Evolutionary conservation across 345 rosid genomes (phyloP), one percentile per base, ranked within the genome.

Genomic region (Lenwebbia sp.): DNA sequence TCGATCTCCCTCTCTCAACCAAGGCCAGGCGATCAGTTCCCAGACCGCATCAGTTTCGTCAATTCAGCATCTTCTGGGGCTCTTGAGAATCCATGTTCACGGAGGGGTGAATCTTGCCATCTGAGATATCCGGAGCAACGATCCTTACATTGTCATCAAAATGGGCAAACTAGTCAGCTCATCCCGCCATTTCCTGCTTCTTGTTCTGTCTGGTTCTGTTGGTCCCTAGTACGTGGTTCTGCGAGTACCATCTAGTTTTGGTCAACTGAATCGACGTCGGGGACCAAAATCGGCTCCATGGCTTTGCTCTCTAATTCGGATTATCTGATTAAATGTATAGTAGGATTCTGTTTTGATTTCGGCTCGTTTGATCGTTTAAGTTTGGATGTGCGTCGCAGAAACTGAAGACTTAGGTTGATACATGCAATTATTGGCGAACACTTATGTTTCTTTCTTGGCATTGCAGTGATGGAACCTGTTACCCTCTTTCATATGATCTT

Each of bases 51-150:
- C n/a, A n/a, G n/a, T n/a, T n/a, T n/a, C 76, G 11, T 30, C 83
- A 13, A 96, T 97, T 98, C 99, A 97, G 87, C 86, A 90, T 56
- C 85, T 94, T 25, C 26, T 95, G 89, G 99, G 98, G 54, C 90
- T 97, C 90, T 91, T 97, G 23, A 91, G 93, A 81, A 87, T 97
- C 89, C 94, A 91, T 83, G 93, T 97, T 83, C 88, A 86, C 50
- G 91, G 90, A 74, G 99, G 99, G 49, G 91, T 94, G 11, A 94
- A 95, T 85, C 99, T 97, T 76, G 99, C 99, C 30, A 88, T 97
- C 65, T 93, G 99, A 86, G 99, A 97, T 85, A 87, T 92, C 86
- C 52, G 85, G 0, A 94, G 95, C 93, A 96, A 99, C 60, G 99
- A 97, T 88, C 99, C 99, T 83, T 97, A 96, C 53, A 90, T 93